These are phyloP conservation scores for Fagus crenata DNA, from an alignment of 306 rosid species.

Conservation along the genomic window DNA sequence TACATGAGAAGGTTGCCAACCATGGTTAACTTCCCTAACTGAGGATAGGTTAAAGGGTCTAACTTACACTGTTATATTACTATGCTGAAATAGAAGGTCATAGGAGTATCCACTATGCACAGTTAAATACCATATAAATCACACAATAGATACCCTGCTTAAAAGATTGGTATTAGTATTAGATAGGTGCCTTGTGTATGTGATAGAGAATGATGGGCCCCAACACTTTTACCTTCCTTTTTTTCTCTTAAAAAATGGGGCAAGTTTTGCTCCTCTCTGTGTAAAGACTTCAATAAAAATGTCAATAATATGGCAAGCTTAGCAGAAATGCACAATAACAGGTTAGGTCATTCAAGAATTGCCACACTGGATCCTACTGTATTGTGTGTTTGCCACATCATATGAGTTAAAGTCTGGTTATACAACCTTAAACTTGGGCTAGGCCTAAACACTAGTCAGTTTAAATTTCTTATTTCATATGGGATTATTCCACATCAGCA, in stretches of 20 bases:
- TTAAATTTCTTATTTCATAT: not conserved
- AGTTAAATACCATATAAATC: not conserved
- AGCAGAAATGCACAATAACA: not conserved
- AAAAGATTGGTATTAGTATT: not conserved
- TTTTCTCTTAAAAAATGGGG: not conserved
- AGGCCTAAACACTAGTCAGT: not conserved
- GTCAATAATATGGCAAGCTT: not conserved
- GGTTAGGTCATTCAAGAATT: too few species aligned
- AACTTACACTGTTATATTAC: not conserved
- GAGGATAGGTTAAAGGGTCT: slow-evolving; percentile 9
- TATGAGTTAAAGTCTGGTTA: not conserved
- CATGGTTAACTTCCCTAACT: not conserved
- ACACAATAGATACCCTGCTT: not conserved
- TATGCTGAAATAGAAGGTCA: not conserved
- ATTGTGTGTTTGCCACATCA: not conserved
- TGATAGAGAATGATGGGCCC: not conserved
- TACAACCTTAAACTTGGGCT: not conserved
- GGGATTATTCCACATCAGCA: not conserved
- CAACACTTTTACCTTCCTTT: not conserved
- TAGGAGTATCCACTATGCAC: not conserved
- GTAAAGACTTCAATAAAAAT: not conserved
- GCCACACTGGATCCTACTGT: not conserved
- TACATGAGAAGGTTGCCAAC: slow-evolving; percentile 3
- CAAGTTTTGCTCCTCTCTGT: not conserved
- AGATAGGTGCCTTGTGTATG: not conserved